Conservation (phyloP, 768 basidiomycete species). For the Naganishia vishniacii region DNA sequence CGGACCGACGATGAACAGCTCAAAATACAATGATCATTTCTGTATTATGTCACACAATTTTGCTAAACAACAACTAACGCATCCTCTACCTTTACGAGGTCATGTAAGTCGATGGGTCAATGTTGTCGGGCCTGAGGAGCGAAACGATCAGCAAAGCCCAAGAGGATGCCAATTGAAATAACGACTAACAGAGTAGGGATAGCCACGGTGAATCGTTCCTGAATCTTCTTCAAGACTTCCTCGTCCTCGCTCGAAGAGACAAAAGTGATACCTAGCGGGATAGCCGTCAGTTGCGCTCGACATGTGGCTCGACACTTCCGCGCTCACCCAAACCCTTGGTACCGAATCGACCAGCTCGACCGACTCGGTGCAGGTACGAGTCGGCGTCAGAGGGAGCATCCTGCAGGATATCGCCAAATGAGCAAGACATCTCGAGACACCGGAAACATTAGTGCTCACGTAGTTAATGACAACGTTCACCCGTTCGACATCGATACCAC, state of each 20-base stretch:
- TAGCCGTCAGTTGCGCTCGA: not conserved
- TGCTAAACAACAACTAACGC: not conserved
- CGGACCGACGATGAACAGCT: no score
- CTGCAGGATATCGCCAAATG: slow-evolving; percentile 23
- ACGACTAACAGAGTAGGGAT: slow-evolving; percentile 66
- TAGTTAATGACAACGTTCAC: slow-evolving; percentile 99
- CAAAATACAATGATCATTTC: slow-evolving; percentile 19
- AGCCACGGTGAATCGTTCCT: slow-evolving; percentile 93
- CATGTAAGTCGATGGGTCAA: slow-evolving; percentile 30
- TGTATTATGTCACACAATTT: slow-evolving; percentile 14
- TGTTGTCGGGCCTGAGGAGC: slow-evolving; percentile 22
- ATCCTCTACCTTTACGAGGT: not conserved
- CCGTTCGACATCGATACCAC: slow-evolving; percentile 98
- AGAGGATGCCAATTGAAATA: not conserved
- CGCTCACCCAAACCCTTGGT: slow-evolving; percentile 74
- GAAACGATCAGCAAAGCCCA: not conserved
- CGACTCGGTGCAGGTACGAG: slow-evolving; percentile 96
- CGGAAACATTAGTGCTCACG: slow-evolving; percentile 31
- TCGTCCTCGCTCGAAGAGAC: slow-evolving; percentile 86
- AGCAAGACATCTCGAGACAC: not conserved
- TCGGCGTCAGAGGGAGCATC: slow-evolving; percentile 96
- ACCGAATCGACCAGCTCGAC: slow-evolving; percentile 97
- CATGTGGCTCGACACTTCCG: not conserved
- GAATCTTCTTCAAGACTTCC: slow-evolving; percentile 89
- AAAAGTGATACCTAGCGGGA: slow-evolving; percentile 73